Conservation (phyloP, 768 basidiomycete genomes). For the Termitomyces eurrhizus region DNA sequence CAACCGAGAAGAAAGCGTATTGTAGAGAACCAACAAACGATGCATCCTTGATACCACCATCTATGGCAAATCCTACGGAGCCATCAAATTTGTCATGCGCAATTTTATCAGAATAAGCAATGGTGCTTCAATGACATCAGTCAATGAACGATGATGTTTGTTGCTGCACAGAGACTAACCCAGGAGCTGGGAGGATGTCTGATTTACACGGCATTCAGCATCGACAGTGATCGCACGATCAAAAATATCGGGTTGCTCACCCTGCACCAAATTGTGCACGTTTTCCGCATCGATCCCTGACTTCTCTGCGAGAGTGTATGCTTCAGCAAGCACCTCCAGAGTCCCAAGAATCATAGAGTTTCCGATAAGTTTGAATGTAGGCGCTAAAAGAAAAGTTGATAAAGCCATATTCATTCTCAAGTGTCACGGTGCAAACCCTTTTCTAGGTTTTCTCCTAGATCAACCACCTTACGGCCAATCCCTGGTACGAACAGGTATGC, state of each 20-base stretch:
- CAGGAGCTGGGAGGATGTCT: slow-evolving; percentile 70
- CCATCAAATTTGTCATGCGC: slow-evolving; percentile 73
- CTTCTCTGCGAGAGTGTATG: slow-evolving; percentile 83
- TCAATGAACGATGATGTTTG: background rate
- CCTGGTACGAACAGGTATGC: slow-evolving; percentile 77
- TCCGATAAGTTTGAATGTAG: slow-evolving; percentile 74
- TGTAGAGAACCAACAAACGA: slow-evolving; percentile 33
- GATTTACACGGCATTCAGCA: background rate
- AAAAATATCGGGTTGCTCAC: slow-evolving; percentile 24
- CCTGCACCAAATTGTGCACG: slow-evolving; percentile 55
- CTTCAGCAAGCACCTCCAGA: slow-evolving; percentile 77
- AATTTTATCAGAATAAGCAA: slow-evolving; percentile 66
- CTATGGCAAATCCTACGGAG: slow-evolving; percentile 69
- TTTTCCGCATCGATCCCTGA: slow-evolving; percentile 69
- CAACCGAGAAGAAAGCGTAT: slow-evolving; percentile 1
- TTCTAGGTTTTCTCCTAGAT: slow-evolving; percentile 84
- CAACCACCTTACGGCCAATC: slow-evolving; percentile 71
- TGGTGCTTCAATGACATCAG: slow-evolving; percentile 30
- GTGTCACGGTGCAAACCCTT: slow-evolving; percentile 43
- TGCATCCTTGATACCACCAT: slow-evolving; percentile 88
- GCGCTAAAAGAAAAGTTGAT: slow-evolving; percentile 34
- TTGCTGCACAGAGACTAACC: slow-evolving; percentile 28
- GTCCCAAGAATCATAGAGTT: slow-evolving; percentile 76
- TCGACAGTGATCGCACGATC: slow-evolving; percentile 4
- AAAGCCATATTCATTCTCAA: background rate